Evolutionary conservation across 257 asterid genomes (phyloP).

Genomic region (Scutellaria barbata): DNA sequence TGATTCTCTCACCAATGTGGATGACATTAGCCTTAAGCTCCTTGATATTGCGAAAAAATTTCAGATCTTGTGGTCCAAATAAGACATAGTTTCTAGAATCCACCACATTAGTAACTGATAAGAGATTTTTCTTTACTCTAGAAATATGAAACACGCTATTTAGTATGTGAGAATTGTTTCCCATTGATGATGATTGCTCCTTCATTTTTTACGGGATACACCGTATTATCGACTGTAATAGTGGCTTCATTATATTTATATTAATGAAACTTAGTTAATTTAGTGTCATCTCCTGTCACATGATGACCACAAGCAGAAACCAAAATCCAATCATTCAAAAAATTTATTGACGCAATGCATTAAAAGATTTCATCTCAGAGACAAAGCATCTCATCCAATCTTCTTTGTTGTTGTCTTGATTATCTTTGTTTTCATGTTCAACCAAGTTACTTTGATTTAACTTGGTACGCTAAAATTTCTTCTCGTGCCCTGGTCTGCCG

Average conservation of each 20-base stretch:
- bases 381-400: constrained; percentile 13
- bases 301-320: constrained; percentile 24
- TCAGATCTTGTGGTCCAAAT: constrained; percentile 15
- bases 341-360: constrained; percentile 1
- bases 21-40: constrained; percentile 22
- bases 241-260: constrained; percentile 10
- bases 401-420: neutral
- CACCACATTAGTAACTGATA: neutral
- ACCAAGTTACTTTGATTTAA: neutral
- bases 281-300: constrained; percentile 25
- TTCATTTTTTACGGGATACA: constrained; percentile 26
- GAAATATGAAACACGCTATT: constrained; percentile 29
- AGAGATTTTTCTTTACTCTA: no score
- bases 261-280: neutral
- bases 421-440: neutral
- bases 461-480: neutral
- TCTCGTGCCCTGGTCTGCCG: constrained; percentile 7
- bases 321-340: constrained; percentile 13
- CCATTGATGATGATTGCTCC: neutral
- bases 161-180: neutral
- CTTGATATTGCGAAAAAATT: constrained; percentile 21
- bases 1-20: constrained; percentile 30
- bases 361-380: neutral
- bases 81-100: constrained; percentile 17
- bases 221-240: constrained; percentile 5